phyloP scores from a whole-genome alignment of 2,329 filamentous ascomycete species.

The Tolypocladium capitatum region DNA sequence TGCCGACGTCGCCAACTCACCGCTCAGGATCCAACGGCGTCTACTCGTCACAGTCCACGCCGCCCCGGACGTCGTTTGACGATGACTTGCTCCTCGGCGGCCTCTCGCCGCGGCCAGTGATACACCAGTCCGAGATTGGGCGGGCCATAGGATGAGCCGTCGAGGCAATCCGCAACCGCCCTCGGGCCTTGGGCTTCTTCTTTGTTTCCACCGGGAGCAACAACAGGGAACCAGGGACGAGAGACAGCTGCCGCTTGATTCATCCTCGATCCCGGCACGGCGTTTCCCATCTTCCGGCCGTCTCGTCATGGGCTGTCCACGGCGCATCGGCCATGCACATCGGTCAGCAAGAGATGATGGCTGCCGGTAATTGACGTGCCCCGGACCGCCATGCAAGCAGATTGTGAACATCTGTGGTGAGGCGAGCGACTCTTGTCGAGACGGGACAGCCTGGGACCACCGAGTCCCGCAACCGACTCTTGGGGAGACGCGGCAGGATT shows the following conservation, averaged over 20 bases:
- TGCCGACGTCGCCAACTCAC: neutral
- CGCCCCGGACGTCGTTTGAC: constrained; percentile 30
- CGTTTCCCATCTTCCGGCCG: neutral
- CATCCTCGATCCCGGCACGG: neutral
- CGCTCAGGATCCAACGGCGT: neutral
- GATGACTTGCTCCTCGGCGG: constrained; percentile 32
- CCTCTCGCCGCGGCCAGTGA: constrained; percentile 34
- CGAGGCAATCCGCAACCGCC: neutral
- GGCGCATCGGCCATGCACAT: neutral
- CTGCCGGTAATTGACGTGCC: neutral
- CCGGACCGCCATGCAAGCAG: neutral
- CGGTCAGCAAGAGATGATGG: neutral
- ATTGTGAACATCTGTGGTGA: neutral
- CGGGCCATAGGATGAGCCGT: constrained; percentile 36
- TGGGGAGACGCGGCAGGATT: neutral
- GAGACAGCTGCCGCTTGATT: neutral
- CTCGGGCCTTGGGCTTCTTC: neutral
- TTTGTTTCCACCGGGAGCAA: neutral
- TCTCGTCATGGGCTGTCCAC: neutral
- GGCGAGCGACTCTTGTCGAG: neutral
- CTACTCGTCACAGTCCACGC: constrained; percentile 29
- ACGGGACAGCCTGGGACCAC: neutral
- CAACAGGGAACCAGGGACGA: neutral
- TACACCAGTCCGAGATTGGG: constrained; percentile 36
- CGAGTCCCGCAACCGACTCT: neutral